Conservation (phyloP, 768 basidiomycete species). For the Fomitopsis pulvina region DNA sequence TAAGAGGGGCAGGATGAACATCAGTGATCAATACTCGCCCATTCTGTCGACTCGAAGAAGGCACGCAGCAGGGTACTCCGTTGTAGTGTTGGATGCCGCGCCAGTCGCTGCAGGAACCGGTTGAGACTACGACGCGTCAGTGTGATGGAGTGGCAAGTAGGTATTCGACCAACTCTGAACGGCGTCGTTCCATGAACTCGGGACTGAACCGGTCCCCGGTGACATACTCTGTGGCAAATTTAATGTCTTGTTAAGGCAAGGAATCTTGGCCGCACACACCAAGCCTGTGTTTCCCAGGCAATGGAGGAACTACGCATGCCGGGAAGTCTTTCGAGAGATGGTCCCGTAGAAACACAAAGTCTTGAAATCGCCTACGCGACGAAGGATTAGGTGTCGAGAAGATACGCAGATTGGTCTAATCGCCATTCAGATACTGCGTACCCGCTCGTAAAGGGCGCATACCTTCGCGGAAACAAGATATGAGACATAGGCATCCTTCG, state of each 20-base stretch:
- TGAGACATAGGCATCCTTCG: constrained; percentile 95
- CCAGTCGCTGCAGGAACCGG: constrained; percentile 83
- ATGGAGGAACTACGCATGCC: constrained; percentile 94
- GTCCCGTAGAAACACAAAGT: constrained; percentile 91
- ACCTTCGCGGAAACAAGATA: constrained; percentile 90
- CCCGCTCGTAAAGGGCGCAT: background rate
- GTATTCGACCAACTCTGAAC: constrained; percentile 61
- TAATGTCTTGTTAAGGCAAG: background rate
- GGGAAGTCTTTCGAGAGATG: constrained; percentile 89
- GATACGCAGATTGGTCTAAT: constrained; percentile 83
- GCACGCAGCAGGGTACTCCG: constrained; percentile 86
- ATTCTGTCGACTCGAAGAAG: constrained; percentile 97
- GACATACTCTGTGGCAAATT: constrained; percentile 74
- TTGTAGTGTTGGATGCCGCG: constrained; percentile 92
- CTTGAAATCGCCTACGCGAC: constrained; percentile 87
- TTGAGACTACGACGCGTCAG: constrained; percentile 64
- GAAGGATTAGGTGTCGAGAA: constrained; percentile 73
- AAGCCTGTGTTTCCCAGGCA: constrained; percentile 94
- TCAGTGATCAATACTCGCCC: constrained; percentile 49
- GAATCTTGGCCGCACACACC: constrained; percentile 46
- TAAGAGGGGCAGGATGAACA: constrained; percentile 5
- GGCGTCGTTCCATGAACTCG: constrained; percentile 92
- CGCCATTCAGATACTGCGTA: background rate
- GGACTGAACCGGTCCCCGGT: constrained; percentile 96
- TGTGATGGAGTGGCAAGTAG: background rate